These are phyloP conservation scores for Sporothrix globosa DNA, from an alignment of 2,329 filamentous ascomycete genomes.

Conservation along the genomic window DNA sequence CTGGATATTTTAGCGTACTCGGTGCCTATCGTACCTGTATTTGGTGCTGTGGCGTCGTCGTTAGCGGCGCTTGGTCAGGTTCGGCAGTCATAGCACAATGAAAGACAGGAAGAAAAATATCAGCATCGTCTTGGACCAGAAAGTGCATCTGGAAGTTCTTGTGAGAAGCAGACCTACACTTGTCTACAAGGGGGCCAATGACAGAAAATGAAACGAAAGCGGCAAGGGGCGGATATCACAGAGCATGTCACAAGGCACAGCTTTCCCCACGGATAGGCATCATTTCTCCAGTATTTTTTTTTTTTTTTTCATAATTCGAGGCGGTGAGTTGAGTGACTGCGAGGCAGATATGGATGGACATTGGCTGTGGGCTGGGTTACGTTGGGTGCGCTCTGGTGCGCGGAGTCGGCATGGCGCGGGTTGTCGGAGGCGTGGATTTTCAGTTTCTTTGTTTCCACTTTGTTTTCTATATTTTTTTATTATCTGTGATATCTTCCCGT, in stretches of 20 bases:
- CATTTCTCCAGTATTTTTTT: background rate
- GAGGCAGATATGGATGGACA: background rate
- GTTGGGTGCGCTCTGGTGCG: background rate
- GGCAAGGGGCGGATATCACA: background rate
- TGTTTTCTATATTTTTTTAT: background rate
- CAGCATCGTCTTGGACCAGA: too few species aligned
- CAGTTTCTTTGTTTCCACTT: background rate
- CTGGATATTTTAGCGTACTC: constrained; percentile 7
- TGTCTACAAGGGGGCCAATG: too few species aligned
- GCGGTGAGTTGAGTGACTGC: constrained; percentile 19
- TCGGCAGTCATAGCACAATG: background rate
- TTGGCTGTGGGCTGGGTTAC: too few species aligned
- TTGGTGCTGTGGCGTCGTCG: background rate
- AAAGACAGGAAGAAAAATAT: background rate
- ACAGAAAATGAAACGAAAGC: too few species aligned
- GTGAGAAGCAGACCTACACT: too few species aligned
- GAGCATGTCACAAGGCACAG: background rate
- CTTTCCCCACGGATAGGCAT: constrained; percentile 13
- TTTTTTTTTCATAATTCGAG: background rate
- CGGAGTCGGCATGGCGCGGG: constrained; percentile 19
- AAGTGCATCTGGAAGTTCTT: too few species aligned
- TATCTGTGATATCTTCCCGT: background rate
- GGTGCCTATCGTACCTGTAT: constrained; percentile 4
- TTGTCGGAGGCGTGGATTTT: background rate
- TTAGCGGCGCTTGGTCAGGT: constrained; percentile 23